Base-by-base conservation (phyloP, 805 yeast species). In the Kockiozyma suomiensis region DNA sequence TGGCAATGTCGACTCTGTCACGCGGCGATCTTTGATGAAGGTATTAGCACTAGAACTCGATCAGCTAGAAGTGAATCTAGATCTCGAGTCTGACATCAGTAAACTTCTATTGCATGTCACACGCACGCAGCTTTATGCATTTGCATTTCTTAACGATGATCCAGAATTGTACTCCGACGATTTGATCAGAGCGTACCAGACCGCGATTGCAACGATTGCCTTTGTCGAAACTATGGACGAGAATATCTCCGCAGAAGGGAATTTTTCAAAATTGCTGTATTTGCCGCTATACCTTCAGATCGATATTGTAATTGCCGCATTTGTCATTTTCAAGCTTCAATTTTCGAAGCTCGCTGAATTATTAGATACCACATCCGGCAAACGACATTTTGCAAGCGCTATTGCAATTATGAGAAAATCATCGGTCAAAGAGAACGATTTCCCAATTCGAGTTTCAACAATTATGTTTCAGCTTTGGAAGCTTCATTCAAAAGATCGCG, bases 391-490 rank as follows among this genome's bases (percentile, higher is more conserved):
- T 68, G 82, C 82, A 62, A 76, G 78, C 23, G 94, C 94, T 0
- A 84, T 88, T 23, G 78, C 81, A 19, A 74, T 88, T 48, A 85
- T 94, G 1, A 81, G 85, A 58, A 84, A 84, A 61, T 96, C 97
- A 0, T 90, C 97, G 0, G 86, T 93, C 30, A 78, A 90, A 68
- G 90, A 90, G 68, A 94, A 92, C 74, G 99, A 93, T 70, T 85
- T 94, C 79, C 90, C 97, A 0, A 90, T 89, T 72, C 81, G 98
- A 66, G 88, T 96, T 0, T 85, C 96, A 48, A 97, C 97, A 7
- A 90, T 94, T 60, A 90, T 94, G 94, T 82, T 88, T 69, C 91
- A 91, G 70, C 86, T 91, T 78, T 93, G 99, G 99, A 89, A 87
- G 61, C 78, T 91, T 60, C 88, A 88, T 73, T 82, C 86, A 52